Evolutionary conservation across 345 rosid genomes (phyloP).

Genomic region (Dimocarpus longan): DNA sequence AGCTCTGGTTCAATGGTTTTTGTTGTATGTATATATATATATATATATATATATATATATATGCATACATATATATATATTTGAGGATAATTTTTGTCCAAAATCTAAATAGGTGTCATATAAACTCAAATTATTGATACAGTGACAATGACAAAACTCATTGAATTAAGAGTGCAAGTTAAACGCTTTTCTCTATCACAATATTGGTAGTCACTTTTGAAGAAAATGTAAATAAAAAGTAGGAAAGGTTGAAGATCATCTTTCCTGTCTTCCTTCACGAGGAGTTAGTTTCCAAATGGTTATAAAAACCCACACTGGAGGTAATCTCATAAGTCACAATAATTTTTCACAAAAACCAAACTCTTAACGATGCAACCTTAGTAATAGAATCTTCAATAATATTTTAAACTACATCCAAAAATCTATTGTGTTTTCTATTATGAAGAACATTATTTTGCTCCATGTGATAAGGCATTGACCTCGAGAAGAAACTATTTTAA

Average conservation of each 20-base stretch:
- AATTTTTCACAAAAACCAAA: neutral
- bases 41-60: too few relatives aligned
- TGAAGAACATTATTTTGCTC: neutral
- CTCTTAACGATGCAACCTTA: neutral
- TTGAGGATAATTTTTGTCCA: too few relatives aligned
- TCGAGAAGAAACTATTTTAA: neutral
- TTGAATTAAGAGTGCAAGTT: too few relatives aligned
- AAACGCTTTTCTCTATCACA: neutral
- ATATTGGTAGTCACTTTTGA: neutral
- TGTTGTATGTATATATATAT: too few relatives aligned
- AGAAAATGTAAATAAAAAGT: neutral
- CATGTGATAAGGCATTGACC: neutral
- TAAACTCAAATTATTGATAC: too few relatives aligned
- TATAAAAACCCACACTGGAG: neutral
- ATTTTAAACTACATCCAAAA: neutral
- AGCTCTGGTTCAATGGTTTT: too few relatives aligned
- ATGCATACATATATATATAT: too few relatives aligned
- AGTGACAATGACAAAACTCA: too few relatives aligned
- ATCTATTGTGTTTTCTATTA: neutral
- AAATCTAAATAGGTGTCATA: too few relatives aligned
- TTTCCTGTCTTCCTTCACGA: neutral
- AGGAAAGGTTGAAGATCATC: neutral
- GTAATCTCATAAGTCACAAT: neutral
- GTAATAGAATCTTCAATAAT: neutral
- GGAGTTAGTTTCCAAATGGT: neutral